A percentile compares a stretch with the other conserved stretches of the same genome.
Conservation (phyloP, 1,284 basidiomycete species). For the Moesziomyces antarcticus region DNA sequence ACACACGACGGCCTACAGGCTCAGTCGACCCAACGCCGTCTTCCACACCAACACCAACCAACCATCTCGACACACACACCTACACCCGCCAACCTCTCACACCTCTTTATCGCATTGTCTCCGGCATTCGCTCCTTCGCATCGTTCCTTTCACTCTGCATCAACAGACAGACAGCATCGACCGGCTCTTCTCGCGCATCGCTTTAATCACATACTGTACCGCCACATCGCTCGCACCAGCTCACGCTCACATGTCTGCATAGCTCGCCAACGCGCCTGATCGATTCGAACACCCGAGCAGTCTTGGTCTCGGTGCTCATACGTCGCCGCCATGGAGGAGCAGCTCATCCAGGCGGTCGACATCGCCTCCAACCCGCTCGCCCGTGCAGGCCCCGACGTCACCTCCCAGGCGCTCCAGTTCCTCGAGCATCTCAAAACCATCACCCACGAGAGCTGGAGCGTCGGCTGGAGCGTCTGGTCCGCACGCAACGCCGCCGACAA, state of each 20-base stretch:
- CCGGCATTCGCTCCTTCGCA: background rate
- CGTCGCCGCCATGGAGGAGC: constrained; percentile 67
- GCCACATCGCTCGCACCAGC: background rate
- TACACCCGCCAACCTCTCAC: background rate
- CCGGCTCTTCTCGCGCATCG: too few species aligned
- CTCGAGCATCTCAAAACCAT: constrained; percentile 80
- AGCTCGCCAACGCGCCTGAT: background rate
- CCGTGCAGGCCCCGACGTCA: constrained; percentile 70
- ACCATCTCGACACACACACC: background rate
- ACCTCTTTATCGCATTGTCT: too few species aligned
- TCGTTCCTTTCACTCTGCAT: background rate
- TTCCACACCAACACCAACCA: background rate
- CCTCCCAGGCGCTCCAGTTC: constrained; percentile 83
- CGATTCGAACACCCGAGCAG: background rate
- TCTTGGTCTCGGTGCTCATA: background rate
- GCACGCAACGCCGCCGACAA: constrained; percentile 72
- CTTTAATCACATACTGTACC: too few species aligned
- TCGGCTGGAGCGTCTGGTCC: constrained; percentile 64
- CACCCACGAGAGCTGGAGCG: constrained; percentile 78
- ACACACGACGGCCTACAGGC: too few species aligned
- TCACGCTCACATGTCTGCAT: background rate
- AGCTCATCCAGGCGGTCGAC: constrained; percentile 81
- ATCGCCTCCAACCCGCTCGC: constrained; percentile 81
- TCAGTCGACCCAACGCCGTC: background rate
- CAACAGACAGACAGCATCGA: too few species aligned